Base-by-base conservation (phyloP, 306 rosid genomes). In the Hippophae gyantsensis region DNA sequence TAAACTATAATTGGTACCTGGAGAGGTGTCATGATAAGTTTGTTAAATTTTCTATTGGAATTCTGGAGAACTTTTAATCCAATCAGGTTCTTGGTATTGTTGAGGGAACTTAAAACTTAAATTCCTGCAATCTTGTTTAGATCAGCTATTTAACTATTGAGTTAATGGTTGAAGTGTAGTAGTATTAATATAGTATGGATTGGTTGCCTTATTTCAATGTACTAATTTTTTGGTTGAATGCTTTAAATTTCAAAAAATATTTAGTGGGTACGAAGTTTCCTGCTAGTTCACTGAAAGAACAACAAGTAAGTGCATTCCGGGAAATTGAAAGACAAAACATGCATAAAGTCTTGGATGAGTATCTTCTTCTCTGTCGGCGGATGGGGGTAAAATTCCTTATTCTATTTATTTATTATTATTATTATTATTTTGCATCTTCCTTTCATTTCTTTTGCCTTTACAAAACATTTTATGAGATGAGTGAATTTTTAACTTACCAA, bases 221-320 rank as follows among this genome's bases (percentile, higher is more conserved):
- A 40, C 50, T 3, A 56, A 43, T 55, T 62, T 66, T 49, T 42
- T 47, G 70, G 32, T 60, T 63, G 47, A 68, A 23, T 48, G 10
- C 14, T 68, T 18, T 18, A 18, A 18, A 18, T 18, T 18, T 18
- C 23, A 18, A 18, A 18, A 18, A 18, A 18, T 18, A 18, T 18
- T 18, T 46, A 92, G 98, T 81, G 85, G 98, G 98, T 27, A 72
- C 81, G 41, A 81, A 53, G 61, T 79, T 87, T 70, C 93, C 76
- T 18, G 82, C 77, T 51, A 80, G 76, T 71, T 54, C 84, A 42
- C 50, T 71, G 62, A 57, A 67, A 64, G 77, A 75, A 47, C 64
- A 74, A 71, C 77, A 78, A 80, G 96, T 87, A 70, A 62, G 46
- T 61, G 93, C 84, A 23, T 72, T 79, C 52, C 56, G 81, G 13